Percentiles rank a stretch among this genome's conserved stretches.
Conservation (phyloP, 306 rosid species). For the Castanopsis chinensis region DNA sequence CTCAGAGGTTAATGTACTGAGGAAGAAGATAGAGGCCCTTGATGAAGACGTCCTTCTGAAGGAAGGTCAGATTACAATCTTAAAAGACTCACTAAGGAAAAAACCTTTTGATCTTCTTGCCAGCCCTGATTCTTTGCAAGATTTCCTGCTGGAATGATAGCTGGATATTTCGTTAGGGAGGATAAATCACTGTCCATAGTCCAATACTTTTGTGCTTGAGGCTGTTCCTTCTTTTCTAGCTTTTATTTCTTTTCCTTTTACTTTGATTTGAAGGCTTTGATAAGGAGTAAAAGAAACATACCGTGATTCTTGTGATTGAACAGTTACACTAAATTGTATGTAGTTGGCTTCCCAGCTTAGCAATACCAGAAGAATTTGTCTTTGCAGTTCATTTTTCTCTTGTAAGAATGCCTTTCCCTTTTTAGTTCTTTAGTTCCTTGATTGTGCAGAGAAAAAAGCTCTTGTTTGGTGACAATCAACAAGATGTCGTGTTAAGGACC, state of each 20-base stretch:
- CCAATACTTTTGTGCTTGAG: constrained; percentile 8
- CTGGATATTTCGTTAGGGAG: neutral
- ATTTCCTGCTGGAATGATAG: constrained; percentile 46
- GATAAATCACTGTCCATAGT: constrained; percentile 50
- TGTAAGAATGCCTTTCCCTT: neutral
- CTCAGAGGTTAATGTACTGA: constrained; percentile 49
- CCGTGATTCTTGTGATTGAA: constrained; percentile 2
- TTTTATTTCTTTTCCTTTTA: neutral
- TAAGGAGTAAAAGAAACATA: constrained; percentile 18
- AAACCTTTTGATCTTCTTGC: constrained; percentile 65
- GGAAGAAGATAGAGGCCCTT: constrained; percentile 62
- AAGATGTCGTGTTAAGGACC: neutral
- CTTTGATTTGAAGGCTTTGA: neutral
- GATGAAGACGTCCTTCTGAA: constrained; percentile 75
- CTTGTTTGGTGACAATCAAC: neutral
- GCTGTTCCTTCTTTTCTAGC: neutral
- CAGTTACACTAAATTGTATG: neutral
- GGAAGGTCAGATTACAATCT: constrained; percentile 92
- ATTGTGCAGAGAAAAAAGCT: neutral
- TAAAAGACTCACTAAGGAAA: constrained; percentile 67
- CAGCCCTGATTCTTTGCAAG: constrained; percentile 54
- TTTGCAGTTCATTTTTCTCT: neutral
- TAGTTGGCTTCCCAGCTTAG: constrained; percentile 8
- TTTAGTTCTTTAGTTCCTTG: neutral
- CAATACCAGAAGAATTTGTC: neutral